Conservation (phyloP, 2,329 filamentous ascomycete genomes). For the Trichoderma koningiopsis region DNA sequence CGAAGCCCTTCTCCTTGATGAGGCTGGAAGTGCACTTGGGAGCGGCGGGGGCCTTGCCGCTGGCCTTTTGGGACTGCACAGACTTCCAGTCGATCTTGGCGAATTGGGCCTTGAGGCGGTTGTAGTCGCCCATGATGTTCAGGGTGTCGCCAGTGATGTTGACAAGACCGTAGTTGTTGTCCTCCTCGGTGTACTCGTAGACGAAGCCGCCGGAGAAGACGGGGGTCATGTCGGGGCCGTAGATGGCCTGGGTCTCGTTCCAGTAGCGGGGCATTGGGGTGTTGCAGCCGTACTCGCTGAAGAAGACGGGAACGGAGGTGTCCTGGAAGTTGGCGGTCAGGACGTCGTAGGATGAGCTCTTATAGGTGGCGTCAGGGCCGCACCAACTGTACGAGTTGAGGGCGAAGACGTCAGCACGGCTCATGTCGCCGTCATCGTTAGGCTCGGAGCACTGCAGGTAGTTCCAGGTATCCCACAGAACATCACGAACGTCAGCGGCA, state of each 20-base stretch:
- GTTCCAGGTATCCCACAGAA: conserved; percentile 73
- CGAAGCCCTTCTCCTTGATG: conserved; percentile 70
- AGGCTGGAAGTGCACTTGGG: conserved; percentile 67
- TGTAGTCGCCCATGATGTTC: conserved; percentile 65
- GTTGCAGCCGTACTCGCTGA: conserved; percentile 83
- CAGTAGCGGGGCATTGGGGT: conserved; percentile 69
- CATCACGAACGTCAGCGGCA: conserved; percentile 73
- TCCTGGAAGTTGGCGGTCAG: conserved; percentile 66
- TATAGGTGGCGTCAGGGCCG: conserved; percentile 60
- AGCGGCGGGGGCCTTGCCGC: conserved; percentile 51
- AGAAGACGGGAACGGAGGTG: conserved; percentile 74
- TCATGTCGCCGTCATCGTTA: conserved; percentile 58
- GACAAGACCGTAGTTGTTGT: conserved; percentile 67
- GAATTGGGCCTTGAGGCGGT: conserved; percentile 75
- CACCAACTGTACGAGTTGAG: conserved; percentile 76
- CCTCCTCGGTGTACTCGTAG: conserved; percentile 78
- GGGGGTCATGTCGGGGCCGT: conserved; percentile 67
- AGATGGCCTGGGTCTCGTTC: conserved; percentile 73
- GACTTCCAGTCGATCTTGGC: conserved; percentile 70
- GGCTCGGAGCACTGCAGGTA: conserved; percentile 70
- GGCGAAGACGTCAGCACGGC: conserved; percentile 73
- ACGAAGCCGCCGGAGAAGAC: conserved; percentile 76
- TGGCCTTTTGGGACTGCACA: conserved; percentile 64
- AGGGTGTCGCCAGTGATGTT: conserved; percentile 60
- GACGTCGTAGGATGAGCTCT: conserved; percentile 62